Evolutionary conservation across 2,329 filamentous ascomycete species (phyloP).

Genomic region (Aspergillus glaucus): DNA sequence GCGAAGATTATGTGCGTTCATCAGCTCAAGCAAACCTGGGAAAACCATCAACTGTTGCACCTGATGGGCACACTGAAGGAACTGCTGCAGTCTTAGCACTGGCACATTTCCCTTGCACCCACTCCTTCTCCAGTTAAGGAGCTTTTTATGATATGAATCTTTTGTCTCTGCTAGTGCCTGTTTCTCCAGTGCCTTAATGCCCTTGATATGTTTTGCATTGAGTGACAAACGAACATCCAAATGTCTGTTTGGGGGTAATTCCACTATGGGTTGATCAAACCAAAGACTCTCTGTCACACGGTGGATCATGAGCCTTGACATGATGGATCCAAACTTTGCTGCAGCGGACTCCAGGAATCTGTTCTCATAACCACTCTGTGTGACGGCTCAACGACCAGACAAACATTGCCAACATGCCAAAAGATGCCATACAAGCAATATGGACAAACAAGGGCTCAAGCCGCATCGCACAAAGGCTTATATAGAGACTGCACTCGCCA

Average conservation of each 20-base stretch:
- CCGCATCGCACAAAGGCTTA: too few species aligned
- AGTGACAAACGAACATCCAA: not conserved
- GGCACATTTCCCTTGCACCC: not conserved
- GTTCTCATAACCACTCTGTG: not conserved
- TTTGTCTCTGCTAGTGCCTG: not conserved
- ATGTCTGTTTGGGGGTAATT: not conserved
- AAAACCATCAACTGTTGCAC: not conserved
- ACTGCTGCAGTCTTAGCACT: not conserved
- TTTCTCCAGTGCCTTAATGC: not conserved
- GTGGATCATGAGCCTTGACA: not conserved
- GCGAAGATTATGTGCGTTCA: not conserved
- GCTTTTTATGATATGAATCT: not conserved
- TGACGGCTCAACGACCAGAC: too few species aligned
- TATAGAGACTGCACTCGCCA: too few species aligned
- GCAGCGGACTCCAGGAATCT: not conserved
- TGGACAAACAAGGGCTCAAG: too few species aligned
- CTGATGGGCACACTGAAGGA: not conserved
- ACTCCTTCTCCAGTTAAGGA: not conserved
- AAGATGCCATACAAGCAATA: too few species aligned
- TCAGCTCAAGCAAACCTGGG: not conserved
- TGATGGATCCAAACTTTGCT: not conserved
- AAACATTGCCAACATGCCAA: too few species aligned
- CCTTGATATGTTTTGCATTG: not conserved
- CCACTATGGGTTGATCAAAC: not conserved
- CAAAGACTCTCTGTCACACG: not conserved